Conservation (phyloP, 2,329 filamentous ascomycete species). For the Sporothrix schenckii region DNA sequence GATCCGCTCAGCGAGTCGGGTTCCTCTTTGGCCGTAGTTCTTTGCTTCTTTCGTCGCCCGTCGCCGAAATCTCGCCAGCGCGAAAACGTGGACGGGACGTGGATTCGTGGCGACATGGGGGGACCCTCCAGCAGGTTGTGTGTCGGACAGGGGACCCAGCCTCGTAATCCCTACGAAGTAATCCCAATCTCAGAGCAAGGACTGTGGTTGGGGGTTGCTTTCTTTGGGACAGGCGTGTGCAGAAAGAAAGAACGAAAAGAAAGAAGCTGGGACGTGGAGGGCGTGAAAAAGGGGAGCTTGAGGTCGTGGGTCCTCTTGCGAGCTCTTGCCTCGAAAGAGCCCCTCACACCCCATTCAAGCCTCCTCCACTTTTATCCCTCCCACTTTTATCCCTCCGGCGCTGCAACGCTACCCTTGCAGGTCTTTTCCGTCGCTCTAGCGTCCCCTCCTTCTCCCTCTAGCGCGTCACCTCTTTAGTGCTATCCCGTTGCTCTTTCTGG, state of each 20-base stretch:
- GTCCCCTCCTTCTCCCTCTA: constrained; percentile 12
- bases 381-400: constrained; percentile 23
- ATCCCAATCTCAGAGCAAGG: constrained; percentile 17
- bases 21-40: background rate
- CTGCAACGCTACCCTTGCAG: constrained; percentile 24
- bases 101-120: constrained; percentile 15
- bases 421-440: constrained; percentile 23
- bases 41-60: constrained; percentile 16
- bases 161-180: background rate
- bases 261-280: background rate
- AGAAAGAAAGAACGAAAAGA: no score
- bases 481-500: constrained; percentile 17
- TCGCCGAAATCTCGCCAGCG: constrained; percentile 16
- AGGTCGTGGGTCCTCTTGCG: background rate
- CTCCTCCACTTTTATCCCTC: constrained; percentile 22
- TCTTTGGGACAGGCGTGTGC: background rate
- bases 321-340: background rate
- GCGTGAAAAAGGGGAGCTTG: background rate
- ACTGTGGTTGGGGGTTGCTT: constrained; percentile 2
- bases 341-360: no score
- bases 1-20: no score
- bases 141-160: constrained; percentile 6
- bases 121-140: no score
- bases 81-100: constrained; percentile 21
- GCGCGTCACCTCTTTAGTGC: background rate